Percentiles rank a stretch among this genome's conserved stretches.
Conservation (phyloP, 2,329 filamentous ascomycete genomes). For the Fusarium sacchari region DNA sequence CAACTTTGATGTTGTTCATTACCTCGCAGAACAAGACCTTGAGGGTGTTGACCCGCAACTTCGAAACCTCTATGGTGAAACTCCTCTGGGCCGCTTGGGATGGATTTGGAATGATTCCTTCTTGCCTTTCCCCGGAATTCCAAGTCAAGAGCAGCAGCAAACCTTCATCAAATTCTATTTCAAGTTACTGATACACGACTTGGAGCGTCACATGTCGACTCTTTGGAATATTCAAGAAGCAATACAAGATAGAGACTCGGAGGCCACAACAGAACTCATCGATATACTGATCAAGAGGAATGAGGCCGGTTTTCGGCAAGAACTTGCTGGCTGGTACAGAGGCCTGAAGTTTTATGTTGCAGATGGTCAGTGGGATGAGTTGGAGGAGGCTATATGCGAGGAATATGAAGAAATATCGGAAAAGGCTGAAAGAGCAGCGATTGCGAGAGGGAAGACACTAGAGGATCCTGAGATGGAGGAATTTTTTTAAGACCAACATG, state of each 20-base stretch:
- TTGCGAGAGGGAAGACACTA: not conserved
- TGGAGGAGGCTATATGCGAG: not conserved
- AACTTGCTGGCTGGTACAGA: slow-evolving; percentile 13
- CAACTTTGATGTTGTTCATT: not conserved
- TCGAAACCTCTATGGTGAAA: rapidly evolving
- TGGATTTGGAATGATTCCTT: not conserved
- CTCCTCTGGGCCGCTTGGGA: not conserved
- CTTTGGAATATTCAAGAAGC: not conserved
- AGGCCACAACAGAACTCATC: not conserved
- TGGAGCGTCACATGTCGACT: not conserved
- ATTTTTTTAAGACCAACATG: not conserved
- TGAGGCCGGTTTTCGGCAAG: rapidly evolving
- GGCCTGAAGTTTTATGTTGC: slow-evolving; percentile 1
- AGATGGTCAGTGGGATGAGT: not conserved
- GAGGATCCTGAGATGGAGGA: not conserved
- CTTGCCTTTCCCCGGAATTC: rapidly evolving
- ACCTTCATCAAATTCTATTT: slow-evolving; percentile 12
- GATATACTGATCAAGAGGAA: not conserved
- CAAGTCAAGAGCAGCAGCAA: not conserved
- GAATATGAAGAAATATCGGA: not conserved
- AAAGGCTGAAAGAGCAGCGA: rapidly evolving
- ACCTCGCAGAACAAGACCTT: not conserved
- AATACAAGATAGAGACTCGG: not conserved
- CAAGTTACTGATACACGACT: not conserved
- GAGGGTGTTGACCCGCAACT: not conserved